These are phyloP conservation scores for Rhodosporidiobolus odoratus DNA, from an alignment of 768 basidiomycete genomes.

Conservation along the genomic window DNA sequence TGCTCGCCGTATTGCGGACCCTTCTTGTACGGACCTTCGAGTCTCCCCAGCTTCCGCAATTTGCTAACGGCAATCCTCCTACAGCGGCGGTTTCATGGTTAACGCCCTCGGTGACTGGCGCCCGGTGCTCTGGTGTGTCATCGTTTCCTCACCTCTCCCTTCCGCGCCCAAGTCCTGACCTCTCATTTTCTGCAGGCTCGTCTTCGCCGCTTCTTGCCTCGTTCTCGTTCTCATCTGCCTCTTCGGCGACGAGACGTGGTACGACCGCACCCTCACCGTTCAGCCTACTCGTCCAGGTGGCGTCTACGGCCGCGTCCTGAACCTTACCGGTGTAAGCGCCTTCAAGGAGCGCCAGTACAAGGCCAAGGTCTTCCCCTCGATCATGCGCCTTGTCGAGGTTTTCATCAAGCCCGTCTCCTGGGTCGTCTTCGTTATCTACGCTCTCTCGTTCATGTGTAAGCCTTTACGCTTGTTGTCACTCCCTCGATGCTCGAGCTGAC, in stretches of 20 bases:
- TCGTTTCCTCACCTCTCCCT: too few species aligned
- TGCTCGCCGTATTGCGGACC: conserved; percentile 21
- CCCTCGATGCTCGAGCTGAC: too few species aligned
- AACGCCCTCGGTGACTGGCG: conserved; percentile 29
- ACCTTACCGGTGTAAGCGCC: conserved; percentile 33
- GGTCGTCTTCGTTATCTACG: conserved; percentile 32
- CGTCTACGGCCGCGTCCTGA: conserved; percentile 18
- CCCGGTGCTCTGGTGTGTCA: conserved; percentile 30
- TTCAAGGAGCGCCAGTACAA: conserved; percentile 33
- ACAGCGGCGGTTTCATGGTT: conserved; percentile 31
- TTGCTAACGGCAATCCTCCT: not conserved
- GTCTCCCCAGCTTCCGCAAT: too few species aligned
- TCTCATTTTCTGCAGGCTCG: too few species aligned
- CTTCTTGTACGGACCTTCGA: conserved; percentile 2
- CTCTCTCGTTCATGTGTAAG: conserved; percentile 33
- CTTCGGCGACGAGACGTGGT: conserved; percentile 37
- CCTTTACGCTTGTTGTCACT: too few species aligned
- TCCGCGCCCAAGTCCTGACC: too few species aligned
- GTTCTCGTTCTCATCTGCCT: conserved; percentile 23
- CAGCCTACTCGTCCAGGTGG: conserved; percentile 23
- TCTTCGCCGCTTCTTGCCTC: conserved; percentile 26
- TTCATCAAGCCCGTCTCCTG: conserved; percentile 29
- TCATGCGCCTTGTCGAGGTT: conserved; percentile 32
- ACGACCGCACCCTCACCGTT: conserved; percentile 28
- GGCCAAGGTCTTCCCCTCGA: conserved; percentile 13